Conservation (phyloP, 2,329 filamentous ascomycete genomes). For the Penicillium sp. region DNA sequence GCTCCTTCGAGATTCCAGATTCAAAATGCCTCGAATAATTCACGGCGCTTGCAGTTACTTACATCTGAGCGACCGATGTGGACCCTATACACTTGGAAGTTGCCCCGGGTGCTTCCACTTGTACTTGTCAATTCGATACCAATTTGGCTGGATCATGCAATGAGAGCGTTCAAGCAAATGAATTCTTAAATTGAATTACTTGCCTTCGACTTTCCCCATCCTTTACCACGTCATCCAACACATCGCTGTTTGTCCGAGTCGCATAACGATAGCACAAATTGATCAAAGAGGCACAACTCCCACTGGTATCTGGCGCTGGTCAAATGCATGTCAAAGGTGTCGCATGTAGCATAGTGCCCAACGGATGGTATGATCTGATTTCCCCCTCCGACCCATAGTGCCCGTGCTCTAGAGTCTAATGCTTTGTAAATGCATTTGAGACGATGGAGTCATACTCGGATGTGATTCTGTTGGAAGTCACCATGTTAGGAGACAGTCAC, state of each 20-base stretch:
- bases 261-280: conserved; percentile 3
- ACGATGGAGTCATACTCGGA: conserved; percentile 29
- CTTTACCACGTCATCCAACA: conserved; percentile 1
- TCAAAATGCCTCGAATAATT: no score
- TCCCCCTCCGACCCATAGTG: neutral
- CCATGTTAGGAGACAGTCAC: conserved; percentile 33
- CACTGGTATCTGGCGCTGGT: no score
- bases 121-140: neutral
- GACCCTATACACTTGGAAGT: neutral
- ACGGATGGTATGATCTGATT: conserved; percentile 18
- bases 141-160: neutral
- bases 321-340: conserved; percentile 28
- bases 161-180: neutral
- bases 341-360: conserved; percentile 24
- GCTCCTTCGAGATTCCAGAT: no score
- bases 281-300: conserved; percentile 12
- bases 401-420: conserved; percentile 25
- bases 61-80: neutral
- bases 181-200: neutral
- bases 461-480: conserved; percentile 37
- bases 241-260: conserved; percentile 15
- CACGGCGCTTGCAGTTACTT: neutral
- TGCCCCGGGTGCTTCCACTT: no score
- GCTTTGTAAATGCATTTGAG: conserved; percentile 41
- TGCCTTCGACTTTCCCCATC: neutral